Conservation (phyloP, 1,139 yeast genomes). For the Blastobotrys apis region DNA sequence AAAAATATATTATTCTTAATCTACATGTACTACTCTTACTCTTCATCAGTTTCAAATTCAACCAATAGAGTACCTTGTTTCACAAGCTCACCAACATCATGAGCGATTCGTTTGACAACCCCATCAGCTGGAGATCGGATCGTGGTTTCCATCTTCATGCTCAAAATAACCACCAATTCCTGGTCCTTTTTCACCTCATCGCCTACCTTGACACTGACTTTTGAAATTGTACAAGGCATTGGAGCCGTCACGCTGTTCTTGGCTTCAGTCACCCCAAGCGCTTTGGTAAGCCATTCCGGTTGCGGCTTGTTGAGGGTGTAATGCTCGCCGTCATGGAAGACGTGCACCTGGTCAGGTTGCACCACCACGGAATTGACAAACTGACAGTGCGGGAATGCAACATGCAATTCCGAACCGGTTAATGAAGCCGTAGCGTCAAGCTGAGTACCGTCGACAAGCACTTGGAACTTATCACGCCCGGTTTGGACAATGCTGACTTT, state of each 20-base stretch:
- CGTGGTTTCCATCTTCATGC: constrained; percentile 48
- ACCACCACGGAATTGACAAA: constrained; percentile 30
- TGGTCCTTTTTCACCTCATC: constrained; percentile 36
- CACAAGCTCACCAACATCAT: constrained; percentile 32
- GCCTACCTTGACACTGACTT: constrained; percentile 32
- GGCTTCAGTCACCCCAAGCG: constrained; percentile 31
- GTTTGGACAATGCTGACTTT: constrained; percentile 18
- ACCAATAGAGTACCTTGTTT: constrained; percentile 35
- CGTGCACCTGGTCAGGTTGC: constrained; percentile 27
- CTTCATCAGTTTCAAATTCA: constrained; percentile 31
- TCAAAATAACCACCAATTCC: constrained; percentile 39
- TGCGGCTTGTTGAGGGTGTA: constrained; percentile 28
- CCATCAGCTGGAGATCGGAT: constrained; percentile 34
- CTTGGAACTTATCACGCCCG: constrained; percentile 16
- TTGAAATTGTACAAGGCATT: constrained; percentile 37
- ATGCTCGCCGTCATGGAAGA: constrained; percentile 33
- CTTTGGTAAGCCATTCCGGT: constrained; percentile 33
- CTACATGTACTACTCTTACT: too few species aligned
- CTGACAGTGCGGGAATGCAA: constrained; percentile 28
- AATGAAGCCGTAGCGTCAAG: constrained; percentile 7
- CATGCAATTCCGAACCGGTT: constrained; percentile 22
- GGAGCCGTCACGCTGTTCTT: constrained; percentile 34
- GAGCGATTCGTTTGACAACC: constrained; percentile 30
- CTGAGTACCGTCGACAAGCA: constrained; percentile 15
- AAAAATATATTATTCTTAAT: too few species aligned